Percentiles rank a stretch among this genome's conserved stretches.
Conservation (phyloP, 495 filamentous ascomycete species). For the Aspergillus wentii region DNA sequence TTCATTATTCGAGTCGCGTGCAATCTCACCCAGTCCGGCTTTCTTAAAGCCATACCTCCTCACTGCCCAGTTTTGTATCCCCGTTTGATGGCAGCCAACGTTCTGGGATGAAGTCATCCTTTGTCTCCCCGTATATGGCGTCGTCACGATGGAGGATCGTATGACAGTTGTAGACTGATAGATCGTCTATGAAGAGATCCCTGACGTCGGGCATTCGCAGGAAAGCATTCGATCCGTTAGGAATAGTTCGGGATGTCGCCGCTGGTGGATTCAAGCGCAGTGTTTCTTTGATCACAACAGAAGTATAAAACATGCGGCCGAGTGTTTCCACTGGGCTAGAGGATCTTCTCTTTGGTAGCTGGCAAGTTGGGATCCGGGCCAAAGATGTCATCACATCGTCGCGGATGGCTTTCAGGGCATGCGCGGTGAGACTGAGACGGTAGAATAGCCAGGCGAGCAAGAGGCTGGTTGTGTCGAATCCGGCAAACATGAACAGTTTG, state of each 20-base stretch:
- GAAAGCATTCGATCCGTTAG: conserved; percentile 18
- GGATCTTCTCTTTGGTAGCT: conserved; percentile 1
- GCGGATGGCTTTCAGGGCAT: conserved; percentile 27
- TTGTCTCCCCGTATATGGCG: conserved; percentile 11
- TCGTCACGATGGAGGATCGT: conserved; percentile 17
- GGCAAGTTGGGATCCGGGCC: conserved; percentile 16
- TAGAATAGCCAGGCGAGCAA: conserved; percentile 36
- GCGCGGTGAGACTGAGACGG: conserved; percentile 43
- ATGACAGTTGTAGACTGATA: conserved; percentile 20
- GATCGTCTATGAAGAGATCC: conserved; percentile 26
- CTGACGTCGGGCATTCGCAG: conserved; percentile 22
- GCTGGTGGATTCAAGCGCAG: conserved; percentile 40
- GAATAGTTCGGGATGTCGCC: conserved; percentile 28
- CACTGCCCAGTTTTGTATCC: conserved; percentile 36
- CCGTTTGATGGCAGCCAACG: conserved; percentile 37
- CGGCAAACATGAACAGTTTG: conserved; percentile 27
- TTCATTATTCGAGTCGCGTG: conserved; percentile 8
- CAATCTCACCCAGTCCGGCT: conserved; percentile 36
- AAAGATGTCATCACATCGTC: conserved; percentile 37
- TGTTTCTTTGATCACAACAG: conserved; percentile 46
- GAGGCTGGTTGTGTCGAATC: conserved; percentile 36
- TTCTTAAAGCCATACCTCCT: conserved; percentile 40
- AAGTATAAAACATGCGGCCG: conserved; percentile 35
- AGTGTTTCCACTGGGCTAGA: conserved; percentile 12
- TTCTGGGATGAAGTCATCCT: conserved; percentile 16